Conservation (phyloP, 257 asterid genomes). For the Buddleja alternifolia region DNA sequence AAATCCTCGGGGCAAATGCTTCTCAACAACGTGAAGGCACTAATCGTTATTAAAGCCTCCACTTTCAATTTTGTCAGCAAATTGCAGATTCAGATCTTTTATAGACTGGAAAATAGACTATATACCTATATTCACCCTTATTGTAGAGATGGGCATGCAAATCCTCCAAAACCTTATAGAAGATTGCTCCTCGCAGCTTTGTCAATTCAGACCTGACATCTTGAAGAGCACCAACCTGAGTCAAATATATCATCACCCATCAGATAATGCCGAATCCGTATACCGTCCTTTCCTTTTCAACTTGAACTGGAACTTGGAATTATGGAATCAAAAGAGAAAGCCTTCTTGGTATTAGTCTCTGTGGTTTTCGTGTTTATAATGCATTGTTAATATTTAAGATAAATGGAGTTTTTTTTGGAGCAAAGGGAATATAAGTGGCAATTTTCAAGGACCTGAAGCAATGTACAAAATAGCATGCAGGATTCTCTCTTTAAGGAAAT, state of each 20-base stretch:
- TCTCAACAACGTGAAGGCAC: conserved; percentile 9
- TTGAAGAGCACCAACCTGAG: conserved; percentile 99
- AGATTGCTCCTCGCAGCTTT: conserved; percentile 88
- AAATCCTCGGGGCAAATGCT: conserved; percentile 17
- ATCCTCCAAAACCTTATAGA: conserved; percentile 95
- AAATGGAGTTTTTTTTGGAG: conserved; percentile 6
- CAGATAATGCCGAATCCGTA: conserved; percentile 25
- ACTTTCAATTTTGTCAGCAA: conserved; percentile 10
- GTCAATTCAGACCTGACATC: conserved; percentile 97
- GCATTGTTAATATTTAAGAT: conserved; percentile 14
- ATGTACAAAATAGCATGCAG: conserved; percentile 7
- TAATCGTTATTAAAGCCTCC: conserved; percentile 23
- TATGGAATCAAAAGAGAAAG: conserved; percentile 8
- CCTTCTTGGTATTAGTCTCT: not conserved
- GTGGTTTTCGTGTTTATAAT: conserved; percentile 13
- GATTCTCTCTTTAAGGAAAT: conserved; percentile 13
- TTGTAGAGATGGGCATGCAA: conserved; percentile 95
- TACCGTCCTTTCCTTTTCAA: conserved; percentile 32
- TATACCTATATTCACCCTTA: conserved; percentile 91
- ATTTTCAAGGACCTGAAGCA: conserved; percentile 20
- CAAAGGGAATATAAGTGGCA: not conserved
- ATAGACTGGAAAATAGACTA: conserved; percentile 21
- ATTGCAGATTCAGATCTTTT: conserved; percentile 29
- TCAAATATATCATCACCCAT: conserved; percentile 41
- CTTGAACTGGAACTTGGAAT: conserved; percentile 28